Evolutionary conservation across 805 yeast species (phyloP), one percentile per base, ranked within the genome.

Genomic region (Vanderwaltozyma polyspora): DNA sequence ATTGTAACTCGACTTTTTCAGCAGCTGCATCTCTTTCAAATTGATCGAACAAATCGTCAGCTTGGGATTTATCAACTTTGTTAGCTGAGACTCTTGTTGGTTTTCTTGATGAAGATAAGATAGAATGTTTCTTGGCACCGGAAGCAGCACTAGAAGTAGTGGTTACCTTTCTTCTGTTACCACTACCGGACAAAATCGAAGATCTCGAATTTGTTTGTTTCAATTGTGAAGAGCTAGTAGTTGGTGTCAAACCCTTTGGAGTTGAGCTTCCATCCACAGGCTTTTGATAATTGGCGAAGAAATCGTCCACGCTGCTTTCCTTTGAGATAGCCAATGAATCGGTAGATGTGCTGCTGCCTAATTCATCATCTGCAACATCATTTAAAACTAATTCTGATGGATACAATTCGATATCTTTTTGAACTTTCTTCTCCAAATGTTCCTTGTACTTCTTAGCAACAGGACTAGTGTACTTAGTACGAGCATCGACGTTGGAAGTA

Each of bases 221-320:
- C 25, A 25, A 23, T 4, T 30, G 5, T 38, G 17, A 16, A 14
- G 32, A 32, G 4, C 28, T 37, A 27, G 46, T 51, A 15, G 49
- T 46, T 28, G 55, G 49, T 12, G 53, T 42, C 24, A 48, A 28
- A 7, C 37, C 37, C 28, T 43, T 44, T 26, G 48, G 42, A 8
- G 49, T 61, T 29, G 45, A 58, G 36, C 44, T 54, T 38, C 70
- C 59, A 18, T 68, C 59, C 29, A 65, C 60, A n/a, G 94, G 85
- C 51, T 84, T 84, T 38, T 83, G 84, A 91, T 95, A 87, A 53
- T 76, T 79, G 35, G 91, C 72, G 62, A 91, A 91, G 58, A 91
- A 91, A 59, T 85, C 95, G 57, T 86, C 95, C 18, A 69, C 70
- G 21, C 73, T 66, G 31, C 64, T 68, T 16, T 62, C 60, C 19